A percentile compares a stretch with the other conserved stretches of the same genome.
Evolutionary conservation across 1,284 basidiomycete species (phyloP).

Genomic region (Apiotrichum mycotoxinovorans): DNA sequence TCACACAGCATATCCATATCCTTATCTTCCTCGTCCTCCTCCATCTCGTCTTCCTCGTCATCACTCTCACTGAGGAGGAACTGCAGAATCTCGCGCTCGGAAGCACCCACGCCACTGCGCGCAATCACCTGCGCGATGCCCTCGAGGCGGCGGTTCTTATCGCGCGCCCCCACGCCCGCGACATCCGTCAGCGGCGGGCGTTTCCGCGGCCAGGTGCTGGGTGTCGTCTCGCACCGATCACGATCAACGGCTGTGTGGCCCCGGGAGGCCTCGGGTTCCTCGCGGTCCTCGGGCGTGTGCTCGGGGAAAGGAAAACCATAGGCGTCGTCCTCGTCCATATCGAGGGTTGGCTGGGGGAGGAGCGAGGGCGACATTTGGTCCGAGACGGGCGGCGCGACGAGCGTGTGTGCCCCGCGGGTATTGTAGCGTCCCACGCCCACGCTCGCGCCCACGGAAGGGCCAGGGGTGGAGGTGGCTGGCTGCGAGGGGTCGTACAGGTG

Average conservation of each 20-base stretch:
- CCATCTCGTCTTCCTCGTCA: background rate
- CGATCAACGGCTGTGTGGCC: background rate
- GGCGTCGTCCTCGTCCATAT: no score
- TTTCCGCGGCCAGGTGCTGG: background rate
- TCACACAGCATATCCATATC: background rate
- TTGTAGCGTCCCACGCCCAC: no score
- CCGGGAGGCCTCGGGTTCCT: no score
- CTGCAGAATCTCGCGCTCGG: background rate
- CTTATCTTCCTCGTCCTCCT: background rate
- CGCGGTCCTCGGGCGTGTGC: no score
- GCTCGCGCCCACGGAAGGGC: no score
- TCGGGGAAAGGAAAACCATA: no score
- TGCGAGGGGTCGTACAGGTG: no score
- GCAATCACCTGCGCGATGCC: background rate
- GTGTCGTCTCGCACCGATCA: background rate
- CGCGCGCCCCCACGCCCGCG: background rate
- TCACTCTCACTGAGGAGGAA: background rate
- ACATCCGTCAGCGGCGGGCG: background rate
- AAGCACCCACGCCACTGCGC: background rate
- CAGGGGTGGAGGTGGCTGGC: no score
- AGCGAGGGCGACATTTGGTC: no score
- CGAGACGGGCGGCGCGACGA: no score
- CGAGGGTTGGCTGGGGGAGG: no score
- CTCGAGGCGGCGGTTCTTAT: background rate
- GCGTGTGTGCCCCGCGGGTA: no score